Evolutionary conservation across 768 basidiomycete genomes (phyloP).

Genomic region (Imleria badia): DNA sequence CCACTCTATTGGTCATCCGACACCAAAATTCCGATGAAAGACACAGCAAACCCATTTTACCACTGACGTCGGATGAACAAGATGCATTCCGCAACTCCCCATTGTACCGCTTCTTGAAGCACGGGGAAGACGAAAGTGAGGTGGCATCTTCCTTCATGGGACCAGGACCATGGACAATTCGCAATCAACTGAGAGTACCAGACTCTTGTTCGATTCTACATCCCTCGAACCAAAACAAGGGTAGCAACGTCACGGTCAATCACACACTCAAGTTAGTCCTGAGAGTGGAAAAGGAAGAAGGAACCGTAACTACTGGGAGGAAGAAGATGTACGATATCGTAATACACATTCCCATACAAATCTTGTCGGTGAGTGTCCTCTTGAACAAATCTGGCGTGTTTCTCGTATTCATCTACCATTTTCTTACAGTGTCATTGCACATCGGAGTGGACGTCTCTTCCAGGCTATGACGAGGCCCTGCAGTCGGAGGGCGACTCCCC

Average conservation of each 20-base stretch:
- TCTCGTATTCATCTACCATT: background rate
- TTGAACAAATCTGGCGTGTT: background rate
- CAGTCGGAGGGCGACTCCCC: conserved; percentile 3
- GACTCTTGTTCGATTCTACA: conserved; percentile 57
- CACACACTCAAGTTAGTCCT: conserved; percentile 83
- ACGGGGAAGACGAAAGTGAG: conserved; percentile 54
- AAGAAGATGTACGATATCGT: conserved; percentile 86
- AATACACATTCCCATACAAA: conserved; percentile 80
- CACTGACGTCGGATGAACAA: conserved; percentile 68
- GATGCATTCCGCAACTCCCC: conserved; percentile 69
- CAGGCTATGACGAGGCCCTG: conserved; percentile 57
- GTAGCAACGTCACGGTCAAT: conserved; percentile 67
- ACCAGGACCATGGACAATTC: conserved; percentile 86
- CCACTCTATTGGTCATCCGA: conserved; percentile 63
- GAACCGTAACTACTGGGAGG: conserved; percentile 66
- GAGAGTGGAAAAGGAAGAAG: conserved; percentile 77
- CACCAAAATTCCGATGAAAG: conserved; percentile 42
- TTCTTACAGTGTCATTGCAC: conserved; percentile 71
- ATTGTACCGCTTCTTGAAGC: conserved; percentile 48
- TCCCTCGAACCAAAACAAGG: conserved; percentile 64
- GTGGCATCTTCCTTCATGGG: conserved; percentile 63
- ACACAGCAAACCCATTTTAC: conserved; percentile 64
- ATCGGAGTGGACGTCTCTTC: conserved; percentile 75
- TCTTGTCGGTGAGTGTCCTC: conserved; percentile 70
- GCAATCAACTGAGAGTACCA: conserved; percentile 68